Evolutionary conservation across 129 eudicot species (phyloP), one percentile per base, ranked within the genome.

Genomic region (Mikania micrantha): DNA sequence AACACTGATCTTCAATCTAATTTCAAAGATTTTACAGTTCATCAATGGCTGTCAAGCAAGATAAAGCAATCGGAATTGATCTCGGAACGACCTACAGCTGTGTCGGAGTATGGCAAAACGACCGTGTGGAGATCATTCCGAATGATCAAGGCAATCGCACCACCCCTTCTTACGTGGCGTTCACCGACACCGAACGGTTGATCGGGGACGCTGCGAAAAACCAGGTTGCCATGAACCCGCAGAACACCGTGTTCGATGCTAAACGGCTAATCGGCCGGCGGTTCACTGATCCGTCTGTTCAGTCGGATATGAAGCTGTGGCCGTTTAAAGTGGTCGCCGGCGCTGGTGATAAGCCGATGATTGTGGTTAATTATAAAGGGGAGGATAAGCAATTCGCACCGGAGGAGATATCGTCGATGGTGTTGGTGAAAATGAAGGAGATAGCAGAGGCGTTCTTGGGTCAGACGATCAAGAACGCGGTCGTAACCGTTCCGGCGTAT

Each of bases 61-160:
- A 76, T 45, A 88, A 88, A 19, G 96, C 96, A 0, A 85, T 88
- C 20, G 96, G 96, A 16, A 85, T 85, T 20, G 96, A 88, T 68
- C 78, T 88, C 3, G 96, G 96, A 9, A 88, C 96, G 7, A 88
- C 96, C 20, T 88, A 88, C 80, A 88, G 96, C 53, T 88, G 96
- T 41, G 96, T 88, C 34, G 96, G 96, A 0, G 96, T 88, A 9
- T 88, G 96, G 96, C 83, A 7, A 5, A 76, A 88, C 75, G 96
- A 88, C 82, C 85, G 92, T 0, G 96, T 88, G 7, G 96, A 88
- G 57, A 88, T 88, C 80, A 79, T 88, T 27, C 87, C 96, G 0
- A 88, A 88, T 49, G 96, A 88, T 21, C 96, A 88, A 60, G 96
- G 96, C 63, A 88, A 88, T 75, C 82, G 92, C 1, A 88, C 92